Evolutionary conservation across 805 yeast genomes (phyloP).

Genomic region (Kurtzmaniella fragi): DNA sequence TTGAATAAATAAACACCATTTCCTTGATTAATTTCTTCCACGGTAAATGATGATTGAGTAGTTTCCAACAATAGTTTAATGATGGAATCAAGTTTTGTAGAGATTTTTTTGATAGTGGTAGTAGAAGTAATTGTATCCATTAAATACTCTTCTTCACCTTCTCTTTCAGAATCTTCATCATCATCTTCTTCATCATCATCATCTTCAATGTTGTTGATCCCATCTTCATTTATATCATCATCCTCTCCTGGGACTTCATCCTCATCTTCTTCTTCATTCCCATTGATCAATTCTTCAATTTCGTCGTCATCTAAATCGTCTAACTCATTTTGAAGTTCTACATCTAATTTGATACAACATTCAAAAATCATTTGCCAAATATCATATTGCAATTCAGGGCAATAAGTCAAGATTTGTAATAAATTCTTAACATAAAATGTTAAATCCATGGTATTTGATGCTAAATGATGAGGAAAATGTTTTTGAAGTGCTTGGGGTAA

Average conservation of each 20-base stretch:
- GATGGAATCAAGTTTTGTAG: conserved; percentile 68
- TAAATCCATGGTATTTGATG: conserved; percentile 48
- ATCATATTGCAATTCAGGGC: conserved; percentile 66
- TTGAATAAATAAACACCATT: conserved; percentile 67
- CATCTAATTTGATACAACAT: conserved; percentile 79
- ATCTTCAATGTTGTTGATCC: background rate
- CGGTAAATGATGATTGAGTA: conserved; percentile 45
- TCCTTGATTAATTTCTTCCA: conserved; percentile 50
- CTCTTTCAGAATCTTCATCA: conserved; percentile 16
- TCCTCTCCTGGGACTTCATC: conserved; percentile 20
- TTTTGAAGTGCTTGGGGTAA: conserved; percentile 54
- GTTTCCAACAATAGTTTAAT: conserved; percentile 52
- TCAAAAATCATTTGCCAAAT: conserved; percentile 82
- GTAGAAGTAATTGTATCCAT: conserved; percentile 35
- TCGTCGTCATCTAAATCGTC: conserved; percentile 75
- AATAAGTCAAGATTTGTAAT: conserved; percentile 56
- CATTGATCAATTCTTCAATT: conserved; percentile 48
- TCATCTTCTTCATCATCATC: conserved; percentile 19
- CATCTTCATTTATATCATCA: conserved; percentile 25
- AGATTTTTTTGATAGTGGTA: conserved; percentile 47
- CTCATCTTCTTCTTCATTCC: conserved; percentile 41
- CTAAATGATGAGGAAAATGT: conserved; percentile 73
- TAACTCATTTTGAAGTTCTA: conserved; percentile 81
- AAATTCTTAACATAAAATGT: conserved; percentile 65
- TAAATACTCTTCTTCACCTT: conserved; percentile 42